Evolutionary conservation across 129 eudicot species (phyloP).

Genomic region (Erigeron canadensis): DNA sequence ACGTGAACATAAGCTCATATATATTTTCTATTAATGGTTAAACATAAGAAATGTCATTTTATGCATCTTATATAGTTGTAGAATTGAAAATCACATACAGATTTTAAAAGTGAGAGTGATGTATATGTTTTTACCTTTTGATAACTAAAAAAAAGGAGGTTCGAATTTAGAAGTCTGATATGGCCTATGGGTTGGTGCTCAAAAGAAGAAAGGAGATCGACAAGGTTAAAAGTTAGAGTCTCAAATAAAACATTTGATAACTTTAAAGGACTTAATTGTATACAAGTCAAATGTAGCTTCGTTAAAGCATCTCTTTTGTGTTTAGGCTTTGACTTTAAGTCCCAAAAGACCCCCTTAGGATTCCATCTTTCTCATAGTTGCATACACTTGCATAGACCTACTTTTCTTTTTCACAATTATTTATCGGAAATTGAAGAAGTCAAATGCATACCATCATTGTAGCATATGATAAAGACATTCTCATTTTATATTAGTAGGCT

Average conservation of each 20-base stretch:
- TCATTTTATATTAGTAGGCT: not conserved
- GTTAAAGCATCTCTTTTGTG: conserved; percentile 32
- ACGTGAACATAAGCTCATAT: too few species aligned
- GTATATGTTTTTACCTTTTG: too few species aligned
- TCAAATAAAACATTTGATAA: not conserved
- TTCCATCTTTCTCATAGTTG: conserved; percentile 20
- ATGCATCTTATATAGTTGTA: too few species aligned
- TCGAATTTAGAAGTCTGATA: too few species aligned
- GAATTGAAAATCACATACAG: too few species aligned
- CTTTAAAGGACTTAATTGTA: conserved; percentile 13
- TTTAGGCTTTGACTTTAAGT: conserved; percentile 35
- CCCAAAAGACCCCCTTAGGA: conserved; percentile 29
- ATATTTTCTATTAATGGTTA: too few species aligned
- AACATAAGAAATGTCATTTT: too few species aligned
- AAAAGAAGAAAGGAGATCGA: not conserved
- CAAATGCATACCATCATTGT: conserved; percentile 32
- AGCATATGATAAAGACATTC: conserved; percentile 25
- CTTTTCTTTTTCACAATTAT: conserved; percentile 6
- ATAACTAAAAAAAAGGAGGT: too few species aligned
- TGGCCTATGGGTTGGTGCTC: not conserved
- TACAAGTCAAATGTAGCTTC: conserved; percentile 30
- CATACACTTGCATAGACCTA: conserved; percentile 22
- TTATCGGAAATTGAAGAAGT: conserved; percentile 20
- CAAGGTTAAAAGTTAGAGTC: not conserved
- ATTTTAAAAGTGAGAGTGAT: too few species aligned